These are phyloP conservation scores for Venturiaceae sp. DNA, from an alignment of 2,329 filamentous ascomycete genomes.

Conservation along the genomic window DNA sequence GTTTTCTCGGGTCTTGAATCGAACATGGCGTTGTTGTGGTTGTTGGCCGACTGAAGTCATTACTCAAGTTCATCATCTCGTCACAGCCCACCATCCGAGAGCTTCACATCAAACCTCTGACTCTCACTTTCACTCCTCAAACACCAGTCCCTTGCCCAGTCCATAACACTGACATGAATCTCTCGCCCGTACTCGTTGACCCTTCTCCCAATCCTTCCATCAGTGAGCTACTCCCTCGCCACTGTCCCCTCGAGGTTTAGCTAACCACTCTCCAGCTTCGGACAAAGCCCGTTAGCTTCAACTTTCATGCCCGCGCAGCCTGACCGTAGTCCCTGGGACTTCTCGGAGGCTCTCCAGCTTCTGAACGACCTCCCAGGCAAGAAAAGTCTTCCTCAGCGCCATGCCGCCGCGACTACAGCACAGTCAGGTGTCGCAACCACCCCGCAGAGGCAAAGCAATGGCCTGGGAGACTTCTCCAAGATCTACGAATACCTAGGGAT, in stretches of 20 bases:
- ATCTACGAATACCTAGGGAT: conserved; percentile 35
- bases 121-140: neutral
- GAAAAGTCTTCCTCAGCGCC: neutral
- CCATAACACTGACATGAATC: neutral
- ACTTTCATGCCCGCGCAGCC: conserved; percentile 22
- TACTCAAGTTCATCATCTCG: too few species aligned
- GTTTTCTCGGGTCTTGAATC: too few species aligned
- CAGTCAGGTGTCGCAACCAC: neutral
- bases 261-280: too few species aligned
- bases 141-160: neutral
- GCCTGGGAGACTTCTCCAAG: conserved; percentile 35
- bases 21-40: too few species aligned
- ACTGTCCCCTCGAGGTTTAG: neutral
- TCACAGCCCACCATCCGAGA: neutral
- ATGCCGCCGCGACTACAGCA: neutral
- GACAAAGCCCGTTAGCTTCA: neutral
- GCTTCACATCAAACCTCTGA: neutral
- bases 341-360: conserved; percentile 34
- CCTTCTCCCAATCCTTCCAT: neutral
- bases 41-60: too few species aligned
- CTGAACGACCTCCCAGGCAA: conserved; percentile 20
- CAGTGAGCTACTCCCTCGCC: neutral
- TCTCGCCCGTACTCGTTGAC: neutral
- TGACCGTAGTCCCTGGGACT: conserved; percentile 32
- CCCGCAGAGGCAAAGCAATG: neutral